Conservation (phyloP, 768 basidiomycete genomes). For the Dacryopinax spathularia region DNA sequence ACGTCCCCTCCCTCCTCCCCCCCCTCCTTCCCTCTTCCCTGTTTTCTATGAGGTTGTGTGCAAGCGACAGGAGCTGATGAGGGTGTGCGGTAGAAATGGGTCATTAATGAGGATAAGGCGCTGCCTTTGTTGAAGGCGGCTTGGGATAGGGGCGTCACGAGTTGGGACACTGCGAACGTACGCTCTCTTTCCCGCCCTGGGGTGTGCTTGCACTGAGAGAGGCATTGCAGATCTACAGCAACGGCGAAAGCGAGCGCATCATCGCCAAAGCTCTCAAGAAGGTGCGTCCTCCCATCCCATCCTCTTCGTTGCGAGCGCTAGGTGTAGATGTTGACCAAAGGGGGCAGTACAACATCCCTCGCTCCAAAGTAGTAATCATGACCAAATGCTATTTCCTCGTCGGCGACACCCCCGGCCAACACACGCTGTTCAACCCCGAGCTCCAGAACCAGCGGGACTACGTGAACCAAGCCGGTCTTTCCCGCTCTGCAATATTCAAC, state of each 20-base stretch:
- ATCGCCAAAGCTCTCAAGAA: conserved; percentile 28
- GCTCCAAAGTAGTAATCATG: conserved; percentile 22
- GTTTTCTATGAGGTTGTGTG: no score
- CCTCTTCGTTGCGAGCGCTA: background rate
- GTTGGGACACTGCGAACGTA: conserved; percentile 29
- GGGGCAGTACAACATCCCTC: conserved; percentile 23
- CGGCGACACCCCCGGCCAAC: background rate
- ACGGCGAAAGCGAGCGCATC: conserved; percentile 27
- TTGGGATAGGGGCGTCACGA: conserved; percentile 29
- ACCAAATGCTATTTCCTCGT: conserved; percentile 20
- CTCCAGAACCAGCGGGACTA: conserved; percentile 14
- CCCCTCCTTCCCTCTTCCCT: no score
- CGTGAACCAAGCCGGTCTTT: conserved; percentile 24
- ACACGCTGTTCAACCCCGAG: background rate
- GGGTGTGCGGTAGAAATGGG: conserved; percentile 13
- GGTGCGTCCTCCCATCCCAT: conserved; percentile 13
- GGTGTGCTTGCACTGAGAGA: background rate
- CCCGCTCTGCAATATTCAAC: conserved; percentile 26
- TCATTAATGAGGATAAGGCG: conserved; percentile 15
- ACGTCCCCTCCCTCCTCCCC: background rate
- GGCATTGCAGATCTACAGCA: conserved; percentile 17
- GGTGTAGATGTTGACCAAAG: background rate
- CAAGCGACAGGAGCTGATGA: background rate
- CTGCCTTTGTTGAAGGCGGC: conserved; percentile 27
- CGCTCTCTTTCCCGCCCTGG: background rate